These are phyloP conservation scores for Ilyonectria robusta DNA, from an alignment of 2,329 filamentous ascomycete genomes.

Conservation along the genomic window DNA sequence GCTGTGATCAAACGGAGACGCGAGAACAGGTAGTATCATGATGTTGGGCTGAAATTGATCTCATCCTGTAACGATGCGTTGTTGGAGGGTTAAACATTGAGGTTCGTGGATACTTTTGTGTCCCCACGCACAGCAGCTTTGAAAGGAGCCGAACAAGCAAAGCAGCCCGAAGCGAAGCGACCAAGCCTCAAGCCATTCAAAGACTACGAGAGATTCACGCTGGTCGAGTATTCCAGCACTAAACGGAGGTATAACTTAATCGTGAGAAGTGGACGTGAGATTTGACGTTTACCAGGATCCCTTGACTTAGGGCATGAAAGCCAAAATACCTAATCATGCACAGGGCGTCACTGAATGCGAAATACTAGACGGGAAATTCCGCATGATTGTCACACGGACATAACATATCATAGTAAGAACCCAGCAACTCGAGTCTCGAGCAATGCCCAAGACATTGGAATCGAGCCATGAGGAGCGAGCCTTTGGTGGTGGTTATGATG, in stretches of 20 bases:
- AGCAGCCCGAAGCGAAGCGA: slow-evolving; percentile 15
- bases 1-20: slow-evolving; percentile 1
- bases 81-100: background rate
- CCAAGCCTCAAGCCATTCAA: background rate
- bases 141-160: background rate
- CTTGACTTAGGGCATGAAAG: slow-evolving; percentile 7
- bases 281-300: slow-evolving; percentile 15
- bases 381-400: slow-evolving; percentile 14
- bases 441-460: slow-evolving; percentile 25
- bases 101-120: slow-evolving; percentile 6
- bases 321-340: slow-evolving; percentile 17
- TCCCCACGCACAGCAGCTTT: background rate
- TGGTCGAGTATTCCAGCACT: background rate
- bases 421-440: slow-evolving; percentile 21
- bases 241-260: background rate
- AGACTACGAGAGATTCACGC: background rate
- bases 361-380: background rate
- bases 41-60: slow-evolving; percentile 1
- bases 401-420: slow-evolving; percentile 1
- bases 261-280: background rate
- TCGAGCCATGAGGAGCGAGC: slow-evolving; percentile 36
- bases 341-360: slow-evolving; percentile 19
- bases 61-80: slow-evolving; percentile 5
- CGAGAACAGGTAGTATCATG: background rate
- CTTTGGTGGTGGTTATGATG: slow-evolving; percentile 27